These are phyloP conservation scores for Anisodus tanguticus DNA, from an alignment of 257 asterid genomes.

Conservation along the genomic window DNA sequence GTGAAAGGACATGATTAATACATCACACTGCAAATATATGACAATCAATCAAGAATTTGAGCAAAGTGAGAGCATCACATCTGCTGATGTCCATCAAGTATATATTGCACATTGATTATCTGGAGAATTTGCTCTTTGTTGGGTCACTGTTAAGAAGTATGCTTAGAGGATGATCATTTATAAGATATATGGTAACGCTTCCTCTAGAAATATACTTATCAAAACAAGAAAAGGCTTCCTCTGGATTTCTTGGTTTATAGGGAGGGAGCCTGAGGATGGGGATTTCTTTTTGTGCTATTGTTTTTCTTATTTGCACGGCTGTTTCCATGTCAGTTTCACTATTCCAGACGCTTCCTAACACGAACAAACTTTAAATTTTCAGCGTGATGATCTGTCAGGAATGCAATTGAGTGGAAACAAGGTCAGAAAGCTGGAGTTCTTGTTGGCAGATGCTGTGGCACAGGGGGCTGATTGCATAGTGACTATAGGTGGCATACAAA, in stretches of 20 bases:
- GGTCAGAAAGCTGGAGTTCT: constrained; percentile 95
- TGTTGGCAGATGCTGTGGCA: constrained; percentile 93
- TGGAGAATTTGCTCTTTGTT: constrained; percentile 13
- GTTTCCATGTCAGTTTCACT: not conserved
- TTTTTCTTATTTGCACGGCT: not conserved
- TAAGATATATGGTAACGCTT: not conserved
- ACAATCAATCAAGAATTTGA: not conserved
- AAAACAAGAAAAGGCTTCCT: not conserved
- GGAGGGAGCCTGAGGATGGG: not conserved
- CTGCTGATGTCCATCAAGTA: constrained; percentile 22
- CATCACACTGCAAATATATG: not conserved
- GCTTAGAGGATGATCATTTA: not conserved
- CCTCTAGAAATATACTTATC: not conserved
- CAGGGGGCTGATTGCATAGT: constrained; percentile 88
- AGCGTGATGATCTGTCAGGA: constrained; percentile 99
- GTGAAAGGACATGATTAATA: not conserved
- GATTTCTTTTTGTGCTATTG: constrained; percentile 12
- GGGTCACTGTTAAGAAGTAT: not conserved
- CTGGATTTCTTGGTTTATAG: not conserved
- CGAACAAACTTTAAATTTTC: constrained; percentile 38
- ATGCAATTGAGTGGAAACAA: constrained; percentile 99
- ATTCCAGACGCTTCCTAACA: constrained; percentile 34
- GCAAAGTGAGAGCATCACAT: not conserved
- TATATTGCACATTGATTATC: not conserved
- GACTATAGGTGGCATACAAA: constrained; percentile 96